Evolutionary conservation across 2,329 filamentous ascomycete species (phyloP), one percentile per base, ranked within the genome.

Genomic region (Diaporthe helianthi): DNA sequence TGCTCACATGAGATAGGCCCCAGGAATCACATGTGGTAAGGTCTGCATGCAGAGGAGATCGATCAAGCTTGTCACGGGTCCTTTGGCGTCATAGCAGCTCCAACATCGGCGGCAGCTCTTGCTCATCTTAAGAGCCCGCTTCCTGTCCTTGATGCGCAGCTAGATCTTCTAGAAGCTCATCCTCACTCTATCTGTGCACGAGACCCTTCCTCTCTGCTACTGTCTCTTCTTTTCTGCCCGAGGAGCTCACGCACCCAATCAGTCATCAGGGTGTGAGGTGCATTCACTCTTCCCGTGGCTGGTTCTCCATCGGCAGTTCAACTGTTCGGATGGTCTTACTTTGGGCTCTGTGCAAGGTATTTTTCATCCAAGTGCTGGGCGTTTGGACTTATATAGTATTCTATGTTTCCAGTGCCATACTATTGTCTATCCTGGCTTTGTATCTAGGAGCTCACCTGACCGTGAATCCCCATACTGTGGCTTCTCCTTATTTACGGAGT

Each of bases 401-500:
- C 3, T 3, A 13, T 33, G 26, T 13, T n/a, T 33, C 7, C 1
- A 1, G 19, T 36, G 5, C 2, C n/a, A 33, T 22, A 49, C n/a
- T 24, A 17, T 47, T 10, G 38, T 33, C n/a, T 60, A 38, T 60
- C n/a, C 46, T 9, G 8, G 15, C 26, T 31, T 4, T 38, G n/a
- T 22, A 58, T 19, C 3, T 41, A 46, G 44, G 44, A 9, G 24
- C 29, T 36, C 58, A 63, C 47, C 58, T 63, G 44, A 31, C 58
- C 24, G 29, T 22, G 26, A 17, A 33, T 63, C 44, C 44, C 29
- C 58, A 49, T 49, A 49, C 58, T 63, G 44, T 49, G 44, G 29
- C 36, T 36, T 49, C 58, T 63, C 58, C 58, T 63, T 63, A 49
- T 63, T 63, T 63, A 63, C 58, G 58, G 58, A 63, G 58, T 33